A percentile compares a stretch with the other conserved stretches of the same genome.
phyloP scores from a whole-genome alignment of 768 basidiomycete genomes.

The Lentinus tigrinus region DNA sequence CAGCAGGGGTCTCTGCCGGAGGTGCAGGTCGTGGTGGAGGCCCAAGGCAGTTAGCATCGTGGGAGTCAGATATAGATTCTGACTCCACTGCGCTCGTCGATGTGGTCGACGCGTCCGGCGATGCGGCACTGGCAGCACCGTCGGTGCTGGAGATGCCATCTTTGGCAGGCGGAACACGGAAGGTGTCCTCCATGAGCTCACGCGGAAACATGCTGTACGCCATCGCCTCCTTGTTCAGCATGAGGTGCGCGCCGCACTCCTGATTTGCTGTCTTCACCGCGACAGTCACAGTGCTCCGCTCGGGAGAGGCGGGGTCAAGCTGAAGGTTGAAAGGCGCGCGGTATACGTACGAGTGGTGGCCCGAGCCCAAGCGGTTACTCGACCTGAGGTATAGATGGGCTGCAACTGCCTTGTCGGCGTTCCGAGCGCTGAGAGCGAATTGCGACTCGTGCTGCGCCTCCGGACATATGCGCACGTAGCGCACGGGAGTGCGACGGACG shows the following conservation, averaged over 20 bases:
- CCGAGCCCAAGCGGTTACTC: constrained; percentile 35
- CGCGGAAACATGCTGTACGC: constrained; percentile 47
- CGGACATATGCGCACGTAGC: background rate
- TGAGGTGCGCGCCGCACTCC: constrained; percentile 5
- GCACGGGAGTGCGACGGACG: background rate
- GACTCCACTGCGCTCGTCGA: background rate
- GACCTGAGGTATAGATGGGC: constrained; percentile 52
- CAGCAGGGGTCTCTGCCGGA: background rate
- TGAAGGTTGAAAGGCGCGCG: constrained; percentile 50
- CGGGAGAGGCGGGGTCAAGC: background rate
- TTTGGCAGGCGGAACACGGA: background rate
- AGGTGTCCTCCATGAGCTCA: constrained; percentile 41
- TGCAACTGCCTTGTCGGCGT: background rate
- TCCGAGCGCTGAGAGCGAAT: background rate
- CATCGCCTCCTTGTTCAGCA: constrained; percentile 36
- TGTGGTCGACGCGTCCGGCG: constrained; percentile 40
- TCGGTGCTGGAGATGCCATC: too few species aligned
- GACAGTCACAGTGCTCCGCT: constrained; percentile 22
- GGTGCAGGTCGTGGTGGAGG: background rate
- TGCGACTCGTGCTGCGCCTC: background rate
- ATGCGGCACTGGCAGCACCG: constrained; percentile 45
- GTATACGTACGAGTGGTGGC: constrained; percentile 55
- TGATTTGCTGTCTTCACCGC: constrained; percentile 26
- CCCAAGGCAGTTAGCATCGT: background rate
- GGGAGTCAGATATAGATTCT: too few species aligned